phyloP scores from a whole-genome alignment of 148 eudicot species.

The Heliosperma pusillum region DNA sequence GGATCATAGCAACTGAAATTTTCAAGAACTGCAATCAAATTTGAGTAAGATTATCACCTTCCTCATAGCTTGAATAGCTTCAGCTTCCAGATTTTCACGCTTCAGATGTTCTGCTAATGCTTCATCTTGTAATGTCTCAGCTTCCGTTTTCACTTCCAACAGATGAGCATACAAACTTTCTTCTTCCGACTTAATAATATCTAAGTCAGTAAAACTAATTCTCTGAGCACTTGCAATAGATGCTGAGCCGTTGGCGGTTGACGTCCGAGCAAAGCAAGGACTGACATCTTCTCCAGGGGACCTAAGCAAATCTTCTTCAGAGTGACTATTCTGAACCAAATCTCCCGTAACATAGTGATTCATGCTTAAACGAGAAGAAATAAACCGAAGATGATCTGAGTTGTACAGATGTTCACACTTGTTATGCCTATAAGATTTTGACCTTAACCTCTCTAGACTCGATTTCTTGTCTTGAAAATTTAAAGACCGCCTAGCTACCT shows the following conservation, averaged over 20 bases:
- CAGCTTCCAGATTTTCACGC: slow-evolving; percentile 49
- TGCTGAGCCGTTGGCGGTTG: slow-evolving; percentile 27
- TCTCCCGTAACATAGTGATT: slow-evolving; percentile 16
- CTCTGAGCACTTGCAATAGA: slow-evolving; percentile 32
- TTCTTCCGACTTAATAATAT: slow-evolving; percentile 34
- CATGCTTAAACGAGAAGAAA: slow-evolving; percentile 29
- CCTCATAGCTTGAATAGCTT: slow-evolving; percentile 45
- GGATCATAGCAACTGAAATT: not conserved
- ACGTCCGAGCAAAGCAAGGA: not conserved
- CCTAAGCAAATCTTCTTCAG: slow-evolving; percentile 27
- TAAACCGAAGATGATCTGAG: slow-evolving; percentile 26
- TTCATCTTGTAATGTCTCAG: slow-evolving; percentile 39
- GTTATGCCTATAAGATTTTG: slow-evolving; percentile 32
- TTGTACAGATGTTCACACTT: slow-evolving; percentile 26
- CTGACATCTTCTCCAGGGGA: slow-evolving; percentile 12
- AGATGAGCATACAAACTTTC: slow-evolving; percentile 39
- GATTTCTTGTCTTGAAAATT: slow-evolving; percentile 16
- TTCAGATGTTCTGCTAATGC: slow-evolving; percentile 42
- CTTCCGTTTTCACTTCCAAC: slow-evolving; percentile 42
- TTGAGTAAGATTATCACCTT: slow-evolving; percentile 35
- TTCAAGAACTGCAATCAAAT: not conserved
- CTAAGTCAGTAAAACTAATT: slow-evolving; percentile 32
- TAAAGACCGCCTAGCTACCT: slow-evolving; percentile 16
- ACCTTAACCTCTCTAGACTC: slow-evolving; percentile 26
- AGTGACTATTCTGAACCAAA: slow-evolving; percentile 15